Percentiles rank a stretch among this genome's conserved stretches.
Conservation (phyloP, 2,329 filamentous ascomycete genomes). For the Trichoderma citrinoviride region DNA sequence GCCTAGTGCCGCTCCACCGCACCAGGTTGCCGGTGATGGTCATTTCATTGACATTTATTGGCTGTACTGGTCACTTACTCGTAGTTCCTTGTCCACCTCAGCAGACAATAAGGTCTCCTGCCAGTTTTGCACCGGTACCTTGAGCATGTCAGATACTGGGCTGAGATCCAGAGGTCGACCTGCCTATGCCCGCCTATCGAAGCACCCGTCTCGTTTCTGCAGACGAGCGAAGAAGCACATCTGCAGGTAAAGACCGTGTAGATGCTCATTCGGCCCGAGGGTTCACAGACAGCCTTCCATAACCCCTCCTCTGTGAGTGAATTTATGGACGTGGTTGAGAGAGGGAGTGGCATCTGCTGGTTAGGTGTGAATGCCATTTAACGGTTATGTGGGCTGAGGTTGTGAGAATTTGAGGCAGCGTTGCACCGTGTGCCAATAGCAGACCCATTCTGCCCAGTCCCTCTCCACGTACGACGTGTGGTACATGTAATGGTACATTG, state of each 20-base stretch:
- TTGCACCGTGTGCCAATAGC: slow-evolving; percentile 14
- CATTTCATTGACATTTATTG: slow-evolving; percentile 9
- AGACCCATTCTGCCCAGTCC: background rate
- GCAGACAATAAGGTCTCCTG: background rate
- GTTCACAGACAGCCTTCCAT: background rate
- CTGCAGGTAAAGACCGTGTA: background rate
- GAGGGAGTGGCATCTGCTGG: background rate
- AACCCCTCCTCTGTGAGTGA: slow-evolving; percentile 16
- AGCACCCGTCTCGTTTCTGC: background rate
- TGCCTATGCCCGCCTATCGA: background rate
- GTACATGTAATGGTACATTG: background rate
- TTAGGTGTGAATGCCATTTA: slow-evolving; percentile 2
- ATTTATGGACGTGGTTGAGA: slow-evolving; percentile 10
- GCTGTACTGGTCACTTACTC: background rate
- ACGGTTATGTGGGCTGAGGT: slow-evolving; percentile 15
- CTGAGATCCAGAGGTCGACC: background rate
- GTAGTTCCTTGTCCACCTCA: background rate
- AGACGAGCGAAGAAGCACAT: background rate
- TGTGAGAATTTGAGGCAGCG: slow-evolving; percentile 9
- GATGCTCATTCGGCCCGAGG: slow-evolving; percentile 17
- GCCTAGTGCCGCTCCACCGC: slow-evolving; percentile 9
- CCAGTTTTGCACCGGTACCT: background rate
- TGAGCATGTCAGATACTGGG: background rate
- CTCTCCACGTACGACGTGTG: background rate
- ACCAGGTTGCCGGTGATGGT: background rate